A percentile compares a stretch with the other conserved stretches of the same genome.
These are phyloP conservation scores for Coelastrella sp. DNA, from an alignment of 139 green algal genomes.

Conservation along the genomic window DNA sequence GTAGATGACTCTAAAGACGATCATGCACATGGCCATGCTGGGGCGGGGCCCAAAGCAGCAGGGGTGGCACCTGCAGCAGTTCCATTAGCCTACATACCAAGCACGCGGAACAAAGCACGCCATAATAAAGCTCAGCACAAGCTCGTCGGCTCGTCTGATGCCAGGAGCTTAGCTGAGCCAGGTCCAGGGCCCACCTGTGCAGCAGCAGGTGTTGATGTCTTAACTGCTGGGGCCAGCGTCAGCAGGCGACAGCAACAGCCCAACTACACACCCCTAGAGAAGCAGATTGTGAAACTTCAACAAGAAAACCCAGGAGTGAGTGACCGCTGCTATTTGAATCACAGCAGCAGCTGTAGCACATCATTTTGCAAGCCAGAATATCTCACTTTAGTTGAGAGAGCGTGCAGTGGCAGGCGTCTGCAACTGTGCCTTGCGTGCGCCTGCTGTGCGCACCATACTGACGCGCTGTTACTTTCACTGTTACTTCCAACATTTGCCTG, in stretches of 20 bases:
- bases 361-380: no score
- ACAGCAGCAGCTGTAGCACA: no score
- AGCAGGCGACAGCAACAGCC: constrained; percentile 2
- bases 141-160: constrained; percentile 46
- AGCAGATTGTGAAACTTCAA: constrained; percentile 74
- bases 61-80: background rate
- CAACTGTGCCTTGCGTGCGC: no score
- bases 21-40: background rate
- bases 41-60: background rate
- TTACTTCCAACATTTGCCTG: constrained; percentile 40
- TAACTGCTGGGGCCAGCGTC: background rate
- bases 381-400: no score
- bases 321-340: background rate
- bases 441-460: background rate
- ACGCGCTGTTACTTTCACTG: no score
- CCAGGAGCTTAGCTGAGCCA: background rate
- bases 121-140: constrained; percentile 55
- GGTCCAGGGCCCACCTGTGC: background rate
- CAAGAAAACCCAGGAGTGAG: constrained; percentile 47
- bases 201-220: background rate
- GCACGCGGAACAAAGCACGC: background rate
- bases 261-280: constrained; percentile 78
- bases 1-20: background rate
- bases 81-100: background rate
- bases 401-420: no score